Percentiles rank a stretch among this genome's conserved stretches.
These are phyloP conservation scores for Tuctoria greenei DNA, from an alignment of 176 grass and related monocot species.

Conservation along the genomic window DNA sequence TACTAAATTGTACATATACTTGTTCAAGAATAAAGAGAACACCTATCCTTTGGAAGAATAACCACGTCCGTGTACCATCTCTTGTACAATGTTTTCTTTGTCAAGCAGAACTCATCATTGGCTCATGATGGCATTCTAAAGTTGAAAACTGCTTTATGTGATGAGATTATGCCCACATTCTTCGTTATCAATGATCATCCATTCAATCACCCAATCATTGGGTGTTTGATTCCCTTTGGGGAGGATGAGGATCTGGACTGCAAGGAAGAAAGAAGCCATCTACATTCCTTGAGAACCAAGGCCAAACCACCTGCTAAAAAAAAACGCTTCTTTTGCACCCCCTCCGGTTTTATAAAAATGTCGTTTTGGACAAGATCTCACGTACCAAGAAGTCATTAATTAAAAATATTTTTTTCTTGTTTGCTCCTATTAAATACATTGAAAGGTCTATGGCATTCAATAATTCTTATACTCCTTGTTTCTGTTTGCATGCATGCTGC, in stretches of 20 bases:
- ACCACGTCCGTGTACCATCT: constrained; percentile 21
- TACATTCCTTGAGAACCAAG: constrained; percentile 30
- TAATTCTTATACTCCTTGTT: no score
- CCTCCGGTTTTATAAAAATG: no score
- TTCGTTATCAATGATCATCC: constrained; percentile 43
- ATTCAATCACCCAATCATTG: constrained; percentile 56
- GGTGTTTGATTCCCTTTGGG: constrained; percentile 35
- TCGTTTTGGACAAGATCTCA: no score
- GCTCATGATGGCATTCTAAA: constrained; percentile 40
- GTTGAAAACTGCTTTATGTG: constrained; percentile 37
- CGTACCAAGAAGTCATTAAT: no score
- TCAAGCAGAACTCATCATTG: constrained; percentile 41
- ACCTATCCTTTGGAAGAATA: constrained; percentile 34
- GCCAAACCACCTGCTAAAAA: constrained; percentile 37
- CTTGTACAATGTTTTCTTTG: constrained; percentile 18
- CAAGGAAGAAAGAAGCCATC: constrained; percentile 32
- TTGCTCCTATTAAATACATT: no score
- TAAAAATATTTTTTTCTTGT: no score
- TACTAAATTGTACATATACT: constrained; percentile 21
- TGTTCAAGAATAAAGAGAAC: constrained; percentile 41
- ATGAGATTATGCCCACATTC: constrained; percentile 35
- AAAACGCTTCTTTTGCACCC: constrained; percentile 30
- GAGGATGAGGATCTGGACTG: constrained; percentile 38
- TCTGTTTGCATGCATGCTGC: no score
- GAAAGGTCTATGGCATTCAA: no score